Evolutionary conservation across 257 asterid genomes (phyloP), one percentile per base, ranked within the genome.

Genomic region (Primulina tabacum): DNA sequence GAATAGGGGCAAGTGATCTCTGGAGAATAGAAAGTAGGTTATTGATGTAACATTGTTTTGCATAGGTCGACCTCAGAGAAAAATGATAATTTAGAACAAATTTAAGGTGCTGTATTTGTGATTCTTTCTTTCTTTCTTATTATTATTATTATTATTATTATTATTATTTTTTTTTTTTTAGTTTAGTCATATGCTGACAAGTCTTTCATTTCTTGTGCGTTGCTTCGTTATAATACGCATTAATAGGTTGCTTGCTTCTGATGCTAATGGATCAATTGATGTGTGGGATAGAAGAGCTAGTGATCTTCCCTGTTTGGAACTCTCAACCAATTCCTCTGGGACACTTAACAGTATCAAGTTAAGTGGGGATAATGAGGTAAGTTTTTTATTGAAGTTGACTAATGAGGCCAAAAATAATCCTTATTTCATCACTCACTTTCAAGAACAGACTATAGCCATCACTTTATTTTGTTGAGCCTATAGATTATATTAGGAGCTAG

Each of bases 271-370:
- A 66, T 78, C 76, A 47, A 83, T 93, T 70, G 86, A 89, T 78
- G 63, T 93, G 43, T 93, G 99, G 99, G 99, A 93, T 73, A 86
- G 97, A 93, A 87, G 97, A 84, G 86, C 52, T 35, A 72, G 92
- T 75, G 68, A 76, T 78, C 80, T 89, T 77, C 99, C 97, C 65
- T 83, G 87, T 76, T 82, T 85, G 82, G 92, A 90, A 77, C 88
- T 90, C 71, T 70, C 78, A 35, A 82, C 90, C 59, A 86, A 75
- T 83, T 83, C 85, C 73, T 62, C 68, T 33, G 83, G 83, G 77
- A 71, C 92, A 60, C 87, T 93, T 68, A 93, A 86, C 68, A 83
- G 95, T 83, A 85, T 93, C 79, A 89, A 82, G 75, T 74, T 93
- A 75, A 82, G 86, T 67, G 75, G 76, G 30, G 98, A 89, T 78